Evolutionary conservation across 495 filamentous ascomycete species (phyloP).

Genomic region (Lasiosphaeria ovina): DNA sequence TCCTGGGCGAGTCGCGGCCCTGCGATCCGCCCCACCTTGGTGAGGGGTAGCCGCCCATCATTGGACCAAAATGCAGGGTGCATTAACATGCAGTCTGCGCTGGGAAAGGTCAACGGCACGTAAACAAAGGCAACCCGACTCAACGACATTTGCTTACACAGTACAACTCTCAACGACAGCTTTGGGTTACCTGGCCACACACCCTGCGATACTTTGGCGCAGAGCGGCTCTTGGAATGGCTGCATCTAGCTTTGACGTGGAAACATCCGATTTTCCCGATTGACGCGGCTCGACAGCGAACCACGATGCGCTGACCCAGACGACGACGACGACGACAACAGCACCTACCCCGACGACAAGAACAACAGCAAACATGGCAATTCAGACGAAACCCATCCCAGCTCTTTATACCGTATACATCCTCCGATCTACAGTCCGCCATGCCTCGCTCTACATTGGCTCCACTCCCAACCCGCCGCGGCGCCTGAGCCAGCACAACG

Average conservation of each 20-base stretch:
- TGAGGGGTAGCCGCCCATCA: background rate
- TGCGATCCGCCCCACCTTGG: slow-evolving; percentile 1
- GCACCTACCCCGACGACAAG: background rate
- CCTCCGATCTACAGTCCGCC: slow-evolving; percentile 72
- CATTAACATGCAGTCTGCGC: background rate
- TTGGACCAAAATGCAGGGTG: background rate
- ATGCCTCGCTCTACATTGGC: slow-evolving; percentile 74
- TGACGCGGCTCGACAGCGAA: background rate
- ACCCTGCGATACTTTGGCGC: background rate
- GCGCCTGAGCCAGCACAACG: slow-evolving; percentile 88
- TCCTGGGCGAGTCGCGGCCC: no score
- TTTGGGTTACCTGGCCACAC: background rate
- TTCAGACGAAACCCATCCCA: slow-evolving; percentile 48
- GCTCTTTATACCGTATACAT: slow-evolving; percentile 70
- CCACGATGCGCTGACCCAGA: slow-evolving; percentile 2
- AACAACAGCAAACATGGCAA: slow-evolving; percentile 29
- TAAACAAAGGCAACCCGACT: background rate
- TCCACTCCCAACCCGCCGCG: slow-evolving; percentile 84
- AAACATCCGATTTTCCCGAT: background rate
- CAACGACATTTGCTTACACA: background rate
- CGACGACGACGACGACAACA: no score
- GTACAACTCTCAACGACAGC: background rate
- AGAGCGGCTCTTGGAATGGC: background rate
- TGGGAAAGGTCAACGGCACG: background rate
- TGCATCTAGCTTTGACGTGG: background rate